Percentiles rank a stretch among this genome's conserved stretches.
Conservation (phyloP, 1,284 basidiomycete genomes). For the Prillingera fragicola region DNA sequence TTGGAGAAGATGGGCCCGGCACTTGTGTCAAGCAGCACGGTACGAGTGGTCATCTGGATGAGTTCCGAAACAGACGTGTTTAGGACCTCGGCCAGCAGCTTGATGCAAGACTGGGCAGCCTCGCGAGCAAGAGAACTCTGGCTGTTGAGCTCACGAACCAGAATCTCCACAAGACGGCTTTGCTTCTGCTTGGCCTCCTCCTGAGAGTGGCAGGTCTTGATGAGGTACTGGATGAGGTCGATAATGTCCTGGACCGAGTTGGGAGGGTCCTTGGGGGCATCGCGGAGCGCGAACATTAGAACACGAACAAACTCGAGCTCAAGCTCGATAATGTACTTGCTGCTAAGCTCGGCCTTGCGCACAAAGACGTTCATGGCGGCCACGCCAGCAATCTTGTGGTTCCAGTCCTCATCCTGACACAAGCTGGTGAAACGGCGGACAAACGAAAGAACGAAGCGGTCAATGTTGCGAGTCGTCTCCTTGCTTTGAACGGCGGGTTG, state of each 20-base stretch:
- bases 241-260: conserved; percentile 73
- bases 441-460: conserved; percentile 64
- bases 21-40: conserved; percentile 65
- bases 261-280: conserved; percentile 86
- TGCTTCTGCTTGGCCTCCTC: conserved; percentile 38
- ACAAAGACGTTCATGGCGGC: conserved; percentile 74
- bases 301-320: conserved; percentile 88
- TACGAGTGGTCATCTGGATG: conserved; percentile 70
- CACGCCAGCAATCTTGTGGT: conserved; percentile 79
- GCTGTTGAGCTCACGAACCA: conserved; percentile 85
- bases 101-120: conserved; percentile 77
- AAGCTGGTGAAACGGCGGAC: conserved; percentile 72
- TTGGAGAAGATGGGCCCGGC: conserved; percentile 81
- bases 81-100: conserved; percentile 69
- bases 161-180: conserved; percentile 66
- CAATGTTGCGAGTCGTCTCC: conserved; percentile 54
- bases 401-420: conserved; percentile 85
- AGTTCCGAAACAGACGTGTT: conserved; percentile 71
- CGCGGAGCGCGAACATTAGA: conserved; percentile 88
- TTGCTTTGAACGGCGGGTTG: conserved; percentile 46
- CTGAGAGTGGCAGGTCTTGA: conserved; percentile 62
- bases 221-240: conserved; percentile 69
- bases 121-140: conserved; percentile 80
- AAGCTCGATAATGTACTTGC: conserved; percentile 78
- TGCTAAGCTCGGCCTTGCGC: conserved; percentile 62